Percentiles rank a stretch among this genome's conserved stretches.
Conservation (phyloP, 257 asterid species). For the Salvia rosmarinus region DNA sequence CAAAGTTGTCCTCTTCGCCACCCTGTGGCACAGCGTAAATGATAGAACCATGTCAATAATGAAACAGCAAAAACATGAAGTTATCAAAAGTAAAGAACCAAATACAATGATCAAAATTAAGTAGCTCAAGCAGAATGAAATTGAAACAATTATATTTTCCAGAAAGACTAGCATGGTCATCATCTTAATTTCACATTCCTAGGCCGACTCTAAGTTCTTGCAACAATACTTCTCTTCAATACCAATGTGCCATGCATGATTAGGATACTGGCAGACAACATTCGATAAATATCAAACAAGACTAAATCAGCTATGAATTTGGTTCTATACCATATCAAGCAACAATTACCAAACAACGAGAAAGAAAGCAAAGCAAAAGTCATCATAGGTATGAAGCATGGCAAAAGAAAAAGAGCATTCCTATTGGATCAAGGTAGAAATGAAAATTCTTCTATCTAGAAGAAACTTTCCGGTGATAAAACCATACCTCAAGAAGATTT, state of each 20-base stretch:
- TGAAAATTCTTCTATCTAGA: not conserved
- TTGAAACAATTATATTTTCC: not conserved
- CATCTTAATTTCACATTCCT: slow-evolving; percentile 8
- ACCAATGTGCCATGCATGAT: slow-evolving; percentile 6
- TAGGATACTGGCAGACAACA: not conserved
- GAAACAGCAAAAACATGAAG: slow-evolving; percentile 8
- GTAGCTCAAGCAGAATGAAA: slow-evolving; percentile 6
- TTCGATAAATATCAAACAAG: slow-evolving; percentile 12
- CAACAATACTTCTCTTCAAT: not conserved
- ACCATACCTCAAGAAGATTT: slow-evolving; percentile 70
- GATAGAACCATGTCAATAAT: slow-evolving; percentile 19
- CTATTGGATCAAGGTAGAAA: not conserved
- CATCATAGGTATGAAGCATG: not conserved
- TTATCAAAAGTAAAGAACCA: not conserved
- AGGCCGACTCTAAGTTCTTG: slow-evolving; percentile 21
- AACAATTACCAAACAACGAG: slow-evolving; percentile 1
- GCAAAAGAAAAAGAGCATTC: not conserved
- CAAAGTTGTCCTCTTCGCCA: slow-evolving; percentile 91
- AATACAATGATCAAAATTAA: not conserved
- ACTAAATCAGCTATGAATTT: not conserved
- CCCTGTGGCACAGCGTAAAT: slow-evolving; percentile 47
- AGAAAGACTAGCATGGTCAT: not conserved
- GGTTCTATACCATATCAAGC: slow-evolving; percentile 22
- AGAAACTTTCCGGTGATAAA: not conserved
- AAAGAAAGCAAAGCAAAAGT: not conserved